A percentile compares a stretch with the other conserved stretches of the same genome.
Evolutionary conservation across 768 basidiomycete genomes (phyloP).

Genomic region (Gloeostereum incarnatum): DNA sequence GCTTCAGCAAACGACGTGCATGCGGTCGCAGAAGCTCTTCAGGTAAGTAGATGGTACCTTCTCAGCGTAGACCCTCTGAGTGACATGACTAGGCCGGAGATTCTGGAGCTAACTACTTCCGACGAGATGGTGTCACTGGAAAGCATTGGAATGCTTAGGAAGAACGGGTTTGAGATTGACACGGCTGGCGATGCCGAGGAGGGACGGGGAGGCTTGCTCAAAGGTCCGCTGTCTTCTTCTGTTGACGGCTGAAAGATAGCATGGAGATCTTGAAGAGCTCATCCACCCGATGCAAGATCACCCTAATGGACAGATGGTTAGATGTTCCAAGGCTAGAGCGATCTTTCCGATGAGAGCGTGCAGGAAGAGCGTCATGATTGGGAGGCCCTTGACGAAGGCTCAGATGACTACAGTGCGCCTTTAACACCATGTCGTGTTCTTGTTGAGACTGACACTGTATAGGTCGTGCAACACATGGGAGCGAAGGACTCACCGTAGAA

Average conservation of each 20-base stretch:
- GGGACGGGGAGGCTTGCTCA: conserved; percentile 16
- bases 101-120: conserved; percentile 76
- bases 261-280: conserved; percentile 84
- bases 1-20: conserved; percentile 81
- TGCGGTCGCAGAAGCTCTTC: conserved; percentile 80
- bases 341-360: conserved; percentile 99
- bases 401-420: conserved; percentile 65
- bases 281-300: conserved; percentile 77
- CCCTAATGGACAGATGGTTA: conserved; percentile 73
- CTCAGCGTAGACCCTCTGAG: too few species aligned
- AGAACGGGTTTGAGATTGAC: conserved; percentile 86
- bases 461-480: conserved; percentile 79
- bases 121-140: conserved; percentile 87
- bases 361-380: conserved; percentile 94
- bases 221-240: conserved; percentile 62
- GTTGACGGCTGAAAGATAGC: conserved; percentile 74
- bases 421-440: background rate
- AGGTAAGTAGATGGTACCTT: too few species aligned
- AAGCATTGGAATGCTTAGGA: conserved; percentile 70
- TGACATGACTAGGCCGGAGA: conserved; percentile 47
- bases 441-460: conserved; percentile 6
- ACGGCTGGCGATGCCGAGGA: conserved; percentile 37
- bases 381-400: conserved; percentile 63
- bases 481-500: conserved; percentile 84
- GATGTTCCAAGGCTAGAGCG: conserved; percentile 84